These are phyloP conservation scores for Saturnispora dispora DNA, from an alignment of 805 yeast genomes.

Conservation along the genomic window DNA sequence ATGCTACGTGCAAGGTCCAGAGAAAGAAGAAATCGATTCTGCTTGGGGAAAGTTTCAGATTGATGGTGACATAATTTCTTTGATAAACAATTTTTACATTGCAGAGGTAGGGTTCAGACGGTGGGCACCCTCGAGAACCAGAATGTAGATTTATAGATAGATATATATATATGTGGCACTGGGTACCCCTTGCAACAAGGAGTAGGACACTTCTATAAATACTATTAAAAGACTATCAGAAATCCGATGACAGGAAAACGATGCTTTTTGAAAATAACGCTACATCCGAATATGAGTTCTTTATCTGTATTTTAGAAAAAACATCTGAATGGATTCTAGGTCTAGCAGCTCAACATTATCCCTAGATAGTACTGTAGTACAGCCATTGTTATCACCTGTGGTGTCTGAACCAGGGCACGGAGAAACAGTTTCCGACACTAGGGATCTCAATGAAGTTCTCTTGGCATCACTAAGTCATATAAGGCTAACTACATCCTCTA, in stretches of 20 bases:
- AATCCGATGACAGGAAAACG: neutral
- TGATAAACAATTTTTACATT: conserved; percentile 37
- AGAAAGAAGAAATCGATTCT: conserved; percentile 17
- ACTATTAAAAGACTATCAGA: neutral
- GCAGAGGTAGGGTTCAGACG: conserved; percentile 64
- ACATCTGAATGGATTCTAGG: neutral
- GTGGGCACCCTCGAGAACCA: conserved; percentile 78
- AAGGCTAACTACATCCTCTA: neutral
- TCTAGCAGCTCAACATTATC: neutral
- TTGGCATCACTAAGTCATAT: neutral
- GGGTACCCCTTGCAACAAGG: neutral
- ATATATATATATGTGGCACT: neutral
- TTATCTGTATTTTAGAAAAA: neutral
- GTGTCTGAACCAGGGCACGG: neutral
- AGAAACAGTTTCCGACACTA: neutral
- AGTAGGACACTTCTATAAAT: neutral
- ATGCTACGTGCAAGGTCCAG: conserved; percentile 55
- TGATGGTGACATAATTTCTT: conserved; percentile 16
- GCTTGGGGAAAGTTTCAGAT: conserved; percentile 11
- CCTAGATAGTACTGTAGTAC: neutral
- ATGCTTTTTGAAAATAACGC: neutral
- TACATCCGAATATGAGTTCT: neutral
- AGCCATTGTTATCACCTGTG: conserved; percentile 1
- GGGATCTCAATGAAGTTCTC: neutral
- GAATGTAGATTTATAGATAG: conserved; percentile 44